phyloP scores from a whole-genome alignment of 495 filamentous ascomycete species.

The Pseudoneurospora amorphoporcata region DNA sequence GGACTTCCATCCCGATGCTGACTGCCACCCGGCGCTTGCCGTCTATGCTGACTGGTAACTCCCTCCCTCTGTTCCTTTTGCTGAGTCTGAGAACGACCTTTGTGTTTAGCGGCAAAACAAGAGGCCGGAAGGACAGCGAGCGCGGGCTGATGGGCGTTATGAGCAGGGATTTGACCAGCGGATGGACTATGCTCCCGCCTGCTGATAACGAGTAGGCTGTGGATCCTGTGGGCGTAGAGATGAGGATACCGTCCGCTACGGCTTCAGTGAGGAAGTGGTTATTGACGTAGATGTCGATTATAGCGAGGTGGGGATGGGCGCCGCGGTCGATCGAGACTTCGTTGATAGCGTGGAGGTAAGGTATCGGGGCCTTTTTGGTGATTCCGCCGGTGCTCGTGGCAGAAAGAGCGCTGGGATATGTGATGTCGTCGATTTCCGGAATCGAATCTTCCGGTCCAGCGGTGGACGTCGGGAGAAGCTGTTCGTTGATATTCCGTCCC shows the following conservation, averaged over 20 bases:
- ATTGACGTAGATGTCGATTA: conserved; percentile 80
- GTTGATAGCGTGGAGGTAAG: conserved; percentile 77
- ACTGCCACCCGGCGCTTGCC: conserved; percentile 67
- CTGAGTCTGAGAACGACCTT: conserved; percentile 77
- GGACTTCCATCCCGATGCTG: conserved; percentile 74
- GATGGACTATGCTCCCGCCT: conserved; percentile 92
- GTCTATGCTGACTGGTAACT: conserved; percentile 82
- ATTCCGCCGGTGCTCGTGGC: background rate
- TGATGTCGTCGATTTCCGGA: conserved; percentile 5
- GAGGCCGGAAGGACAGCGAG: conserved; percentile 79
- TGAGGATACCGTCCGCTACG: conserved; percentile 89
- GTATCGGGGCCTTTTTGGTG: conserved; percentile 8
- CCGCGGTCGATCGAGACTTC: conserved; percentile 91
- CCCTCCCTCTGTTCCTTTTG: conserved; percentile 70
- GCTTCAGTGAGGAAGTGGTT: conserved; percentile 81
- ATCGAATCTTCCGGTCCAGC: conserved; percentile 30
- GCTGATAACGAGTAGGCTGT: conserved; percentile 90
- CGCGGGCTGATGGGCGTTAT: conserved; percentile 92
- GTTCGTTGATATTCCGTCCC: conserved; percentile 42
- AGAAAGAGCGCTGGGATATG: background rate
- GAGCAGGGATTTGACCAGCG: conserved; percentile 73
- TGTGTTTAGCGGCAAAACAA: conserved; percentile 80
- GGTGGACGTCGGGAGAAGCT: conserved; percentile 34
- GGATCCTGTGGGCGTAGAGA: conserved; percentile 85
- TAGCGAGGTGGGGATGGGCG: conserved; percentile 75